These are phyloP conservation scores for Lipomyces sp. DNA, from an alignment of 805 yeast genomes.

Conservation along the genomic window DNA sequence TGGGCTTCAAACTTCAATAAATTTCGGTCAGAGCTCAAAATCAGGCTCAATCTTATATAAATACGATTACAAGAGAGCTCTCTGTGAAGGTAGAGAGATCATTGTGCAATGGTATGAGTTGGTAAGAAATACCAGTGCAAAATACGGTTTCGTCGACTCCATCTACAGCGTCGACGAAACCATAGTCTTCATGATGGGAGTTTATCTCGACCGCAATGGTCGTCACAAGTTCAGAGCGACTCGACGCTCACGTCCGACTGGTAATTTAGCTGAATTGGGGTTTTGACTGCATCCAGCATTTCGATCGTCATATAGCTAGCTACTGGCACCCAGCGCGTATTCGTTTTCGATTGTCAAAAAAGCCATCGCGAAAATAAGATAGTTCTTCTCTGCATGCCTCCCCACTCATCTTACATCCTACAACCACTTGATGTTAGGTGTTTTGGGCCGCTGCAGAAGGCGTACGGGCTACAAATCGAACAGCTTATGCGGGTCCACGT, in stretches of 20 bases:
- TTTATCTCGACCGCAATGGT: constrained; percentile 1
- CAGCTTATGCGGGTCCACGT: too few relatives aligned
- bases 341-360: too few relatives aligned
- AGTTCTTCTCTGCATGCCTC: too few relatives aligned
- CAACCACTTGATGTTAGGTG: too few relatives aligned
- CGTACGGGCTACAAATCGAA: too few relatives aligned
- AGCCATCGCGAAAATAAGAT: too few relatives aligned
- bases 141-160: constrained; percentile 4
- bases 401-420: too few relatives aligned
- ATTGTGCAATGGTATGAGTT: constrained; percentile 8
- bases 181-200: constrained; percentile 13
- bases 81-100: constrained; percentile 4
- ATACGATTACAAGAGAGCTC: background rate
- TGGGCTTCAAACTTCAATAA: constrained; percentile 6
- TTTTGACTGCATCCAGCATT: constrained; percentile 12
- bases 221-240: too few relatives aligned
- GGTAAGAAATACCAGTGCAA: background rate
- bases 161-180: constrained; percentile 16
- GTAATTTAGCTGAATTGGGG: constrained; percentile 2
- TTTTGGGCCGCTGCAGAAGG: too few relatives aligned
- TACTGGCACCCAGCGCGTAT: too few relatives aligned
- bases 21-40: constrained; percentile 1
- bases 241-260: too few relatives aligned
- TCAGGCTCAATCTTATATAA: background rate
- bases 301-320: constrained; percentile 16